Evolutionary conservation across 2,329 filamentous ascomycete genomes (phyloP).

Genomic region (Uncinocarpus reesii): DNA sequence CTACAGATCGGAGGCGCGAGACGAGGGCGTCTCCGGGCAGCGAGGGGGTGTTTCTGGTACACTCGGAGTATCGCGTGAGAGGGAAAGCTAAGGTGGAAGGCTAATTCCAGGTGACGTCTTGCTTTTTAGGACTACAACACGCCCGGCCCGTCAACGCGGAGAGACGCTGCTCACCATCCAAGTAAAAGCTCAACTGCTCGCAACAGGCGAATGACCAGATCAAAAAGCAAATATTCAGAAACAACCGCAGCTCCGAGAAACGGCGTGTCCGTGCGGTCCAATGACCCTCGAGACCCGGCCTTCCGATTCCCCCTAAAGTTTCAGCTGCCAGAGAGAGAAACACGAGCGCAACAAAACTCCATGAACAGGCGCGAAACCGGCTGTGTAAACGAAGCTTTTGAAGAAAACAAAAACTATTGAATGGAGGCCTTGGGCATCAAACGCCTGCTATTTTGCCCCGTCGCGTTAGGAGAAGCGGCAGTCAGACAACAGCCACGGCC

Average conservation of each 20-base stretch:
- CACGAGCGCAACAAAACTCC: background rate
- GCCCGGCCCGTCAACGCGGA: background rate
- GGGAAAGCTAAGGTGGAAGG: constrained; percentile 1
- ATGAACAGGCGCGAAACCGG: background rate
- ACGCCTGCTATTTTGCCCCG: background rate
- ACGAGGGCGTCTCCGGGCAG: background rate
- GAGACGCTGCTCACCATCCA: background rate
- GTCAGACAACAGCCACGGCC: background rate
- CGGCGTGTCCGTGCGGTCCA: constrained; percentile 1
- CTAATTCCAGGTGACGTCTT: constrained; percentile 5
- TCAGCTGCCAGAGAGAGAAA: background rate
- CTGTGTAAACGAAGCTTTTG: background rate
- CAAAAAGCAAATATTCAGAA: constrained; percentile 1
- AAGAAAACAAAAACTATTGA: background rate
- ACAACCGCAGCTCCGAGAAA: background rate
- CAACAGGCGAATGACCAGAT: background rate
- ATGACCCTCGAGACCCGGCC: background rate
- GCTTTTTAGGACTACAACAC: background rate
- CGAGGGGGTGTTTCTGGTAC: background rate
- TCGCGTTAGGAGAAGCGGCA: background rate
- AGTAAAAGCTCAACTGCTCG: background rate
- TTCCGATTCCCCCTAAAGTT: background rate
- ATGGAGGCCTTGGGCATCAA: background rate
- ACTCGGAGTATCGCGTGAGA: too few species aligned
- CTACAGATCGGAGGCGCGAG: background rate